Conservation (phyloP, 805 yeast genomes). For the Metschnikowia anglica region DNA sequence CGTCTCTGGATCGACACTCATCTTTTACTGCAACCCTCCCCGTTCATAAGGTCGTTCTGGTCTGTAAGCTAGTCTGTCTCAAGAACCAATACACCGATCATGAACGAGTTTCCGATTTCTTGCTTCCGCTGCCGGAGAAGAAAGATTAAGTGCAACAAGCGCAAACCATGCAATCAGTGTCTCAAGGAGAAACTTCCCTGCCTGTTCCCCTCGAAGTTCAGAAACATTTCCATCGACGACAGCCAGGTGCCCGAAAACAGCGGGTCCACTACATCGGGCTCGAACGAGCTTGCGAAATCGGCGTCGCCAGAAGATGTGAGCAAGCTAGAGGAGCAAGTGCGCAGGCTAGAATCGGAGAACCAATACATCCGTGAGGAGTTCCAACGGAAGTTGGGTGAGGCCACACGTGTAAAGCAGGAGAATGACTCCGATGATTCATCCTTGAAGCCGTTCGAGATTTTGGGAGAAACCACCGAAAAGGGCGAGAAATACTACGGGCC, state of each 20-base stretch:
- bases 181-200: slow-evolving; percentile 14
- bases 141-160: slow-evolving; percentile 22
- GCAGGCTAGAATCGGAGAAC: slow-evolving; percentile 6
- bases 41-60: no score
- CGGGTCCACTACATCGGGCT: slow-evolving; percentile 4
- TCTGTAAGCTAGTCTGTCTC: neutral
- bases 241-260: no score
- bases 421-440: neutral
- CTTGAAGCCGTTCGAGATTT: slow-evolving; percentile 19
- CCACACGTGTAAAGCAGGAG: neutral
- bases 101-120: slow-evolving; percentile 20
- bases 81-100: slow-evolving; percentile 1
- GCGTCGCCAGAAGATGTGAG: slow-evolving; percentile 4
- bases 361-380: slow-evolving; percentile 5
- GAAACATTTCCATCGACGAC: slow-evolving; percentile 13
- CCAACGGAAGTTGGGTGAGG: slow-evolving; percentile 1
- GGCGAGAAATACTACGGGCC: slow-evolving; percentile 53
- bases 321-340: slow-evolving; percentile 7
- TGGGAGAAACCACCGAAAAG: slow-evolving; percentile 39
- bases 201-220: slow-evolving; percentile 20
- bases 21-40: no score
- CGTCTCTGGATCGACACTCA: no score
- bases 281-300: neutral
- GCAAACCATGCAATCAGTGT: slow-evolving; percentile 22
- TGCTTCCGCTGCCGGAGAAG: slow-evolving; percentile 21